Percentiles rank a stretch among this genome's conserved stretches.
phyloP scores from a whole-genome alignment of 352 stramenopile species.

The Globisporangium echinulatum region DNA sequence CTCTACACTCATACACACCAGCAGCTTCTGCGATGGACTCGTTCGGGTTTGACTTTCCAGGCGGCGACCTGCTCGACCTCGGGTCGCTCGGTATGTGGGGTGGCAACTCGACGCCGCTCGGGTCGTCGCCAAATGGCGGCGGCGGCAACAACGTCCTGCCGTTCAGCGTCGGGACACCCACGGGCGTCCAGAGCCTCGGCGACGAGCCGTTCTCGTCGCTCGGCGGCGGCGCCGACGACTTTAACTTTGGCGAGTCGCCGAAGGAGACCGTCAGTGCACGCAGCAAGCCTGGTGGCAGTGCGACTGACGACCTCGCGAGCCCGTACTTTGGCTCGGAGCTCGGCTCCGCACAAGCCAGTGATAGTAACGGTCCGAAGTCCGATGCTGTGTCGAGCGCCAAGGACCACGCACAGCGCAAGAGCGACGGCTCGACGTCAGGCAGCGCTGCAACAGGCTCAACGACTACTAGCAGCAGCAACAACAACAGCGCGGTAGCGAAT shows the following conservation, averaged over 20 bases:
- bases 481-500: conserved; percentile 8
- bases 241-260: conserved; percentile 76
- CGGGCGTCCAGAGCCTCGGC: conserved; percentile 74
- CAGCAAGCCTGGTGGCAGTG: conserved; percentile 9
- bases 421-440: conserved; percentile 1
- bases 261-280: conserved; percentile 28
- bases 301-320: conserved; percentile 28
- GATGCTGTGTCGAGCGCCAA: conserved; percentile 13
- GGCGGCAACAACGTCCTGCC: conserved; percentile 30
- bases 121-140: conserved; percentile 52
- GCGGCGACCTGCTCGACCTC: conserved; percentile 69
- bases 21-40: conserved; percentile 52
- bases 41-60: conserved; percentile 78
- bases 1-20: neutral
- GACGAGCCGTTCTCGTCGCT: conserved; percentile 64
- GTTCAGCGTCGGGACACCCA: conserved; percentile 82
- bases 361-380: neutral
- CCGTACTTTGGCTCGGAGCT: conserved; percentile 73
- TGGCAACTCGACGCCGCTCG: conserved; percentile 51
- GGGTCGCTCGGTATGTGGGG: conserved; percentile 66
- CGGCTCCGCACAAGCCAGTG: conserved; percentile 22
- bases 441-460: neutral
- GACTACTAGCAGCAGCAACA: neutral
- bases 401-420: conserved; percentile 24
- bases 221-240: conserved; percentile 48